Evolutionary conservation across 306 rosid species (phyloP).

Genomic region (Albizia julibrissin): DNA sequence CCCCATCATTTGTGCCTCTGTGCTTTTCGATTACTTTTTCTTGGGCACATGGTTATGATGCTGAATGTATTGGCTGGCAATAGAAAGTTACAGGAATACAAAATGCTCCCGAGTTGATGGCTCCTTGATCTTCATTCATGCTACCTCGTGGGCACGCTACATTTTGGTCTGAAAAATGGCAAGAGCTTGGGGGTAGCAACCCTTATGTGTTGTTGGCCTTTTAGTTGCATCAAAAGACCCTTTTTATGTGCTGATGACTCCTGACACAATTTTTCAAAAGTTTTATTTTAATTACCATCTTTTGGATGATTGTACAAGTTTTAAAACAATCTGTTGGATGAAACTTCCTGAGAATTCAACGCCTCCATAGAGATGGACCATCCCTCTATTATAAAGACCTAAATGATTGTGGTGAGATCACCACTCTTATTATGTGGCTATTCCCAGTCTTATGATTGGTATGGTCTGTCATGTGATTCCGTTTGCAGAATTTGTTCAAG

Average conservation of each 20-base stretch:
- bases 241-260: background rate
- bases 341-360: background rate
- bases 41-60: slow-evolving; percentile 2
- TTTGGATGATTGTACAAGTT: background rate
- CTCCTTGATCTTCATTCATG: background rate
- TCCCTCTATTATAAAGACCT: background rate
- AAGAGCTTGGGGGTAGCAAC: too few species aligned
- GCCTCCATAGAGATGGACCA: background rate
- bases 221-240: background rate
- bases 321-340: background rate
- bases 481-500: slow-evolving; percentile 88
- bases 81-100: background rate
- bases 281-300: background rate
- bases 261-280: background rate
- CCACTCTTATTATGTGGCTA: background rate
- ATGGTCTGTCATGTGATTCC: slow-evolving; percentile 19
- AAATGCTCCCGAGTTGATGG: background rate
- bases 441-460: background rate
- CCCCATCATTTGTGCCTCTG: background rate
- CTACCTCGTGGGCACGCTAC: background rate
- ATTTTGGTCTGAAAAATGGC: background rate
- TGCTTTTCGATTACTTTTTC: background rate
- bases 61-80: slow-evolving; percentile 1
- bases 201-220: background rate
- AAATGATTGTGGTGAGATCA: background rate